These are phyloP conservation scores for Henningerozyma blattae DNA, from an alignment of 805 yeast genomes.

Conservation along the genomic window DNA sequence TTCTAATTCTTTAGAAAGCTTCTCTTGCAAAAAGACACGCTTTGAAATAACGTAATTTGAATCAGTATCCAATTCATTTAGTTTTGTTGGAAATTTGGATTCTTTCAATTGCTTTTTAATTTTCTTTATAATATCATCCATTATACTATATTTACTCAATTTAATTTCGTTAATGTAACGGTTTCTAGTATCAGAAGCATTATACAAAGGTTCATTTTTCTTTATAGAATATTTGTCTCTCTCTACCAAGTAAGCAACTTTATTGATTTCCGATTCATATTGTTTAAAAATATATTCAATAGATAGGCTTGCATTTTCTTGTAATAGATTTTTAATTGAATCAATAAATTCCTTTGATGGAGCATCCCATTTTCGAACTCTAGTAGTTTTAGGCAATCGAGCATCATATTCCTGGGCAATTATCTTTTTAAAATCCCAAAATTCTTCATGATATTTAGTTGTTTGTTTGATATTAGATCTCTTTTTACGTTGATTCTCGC, in stretches of 20 bases:
- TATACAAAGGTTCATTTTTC: no score
- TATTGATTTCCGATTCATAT: slow-evolving; percentile 11
- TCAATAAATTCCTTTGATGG: slow-evolving; percentile 10
- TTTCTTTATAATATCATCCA: slow-evolving; percentile 15
- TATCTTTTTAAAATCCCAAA: slow-evolving; percentile 18
- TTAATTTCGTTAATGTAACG: slow-evolving; percentile 8
- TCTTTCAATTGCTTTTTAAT: slow-evolving; percentile 11
- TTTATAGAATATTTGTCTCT: no score
- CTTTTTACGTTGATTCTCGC: background rate
- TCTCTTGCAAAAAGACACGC: slow-evolving; percentile 17
- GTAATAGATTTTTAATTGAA: slow-evolving; percentile 13
- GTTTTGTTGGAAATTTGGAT: slow-evolving; percentile 17
- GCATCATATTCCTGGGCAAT: slow-evolving; percentile 12
- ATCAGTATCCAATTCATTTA: slow-evolving; percentile 17
- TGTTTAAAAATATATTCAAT: slow-evolving; percentile 14
- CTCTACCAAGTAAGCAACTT: no score
- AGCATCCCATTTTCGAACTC: slow-evolving; percentile 15
- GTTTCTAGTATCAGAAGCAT: slow-evolving; percentile 6
- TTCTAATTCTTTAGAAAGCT: slow-evolving; percentile 12
- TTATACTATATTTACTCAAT: slow-evolving; percentile 11
- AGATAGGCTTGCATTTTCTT: slow-evolving; percentile 14
- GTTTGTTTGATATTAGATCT: background rate
- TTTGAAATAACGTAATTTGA: slow-evolving; percentile 22
- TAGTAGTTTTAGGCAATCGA: slow-evolving; percentile 10
- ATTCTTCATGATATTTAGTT: no score